These are phyloP conservation scores for Xylaria intraflava DNA, from an alignment of 495 filamentous ascomycete species.

Conservation along the genomic window DNA sequence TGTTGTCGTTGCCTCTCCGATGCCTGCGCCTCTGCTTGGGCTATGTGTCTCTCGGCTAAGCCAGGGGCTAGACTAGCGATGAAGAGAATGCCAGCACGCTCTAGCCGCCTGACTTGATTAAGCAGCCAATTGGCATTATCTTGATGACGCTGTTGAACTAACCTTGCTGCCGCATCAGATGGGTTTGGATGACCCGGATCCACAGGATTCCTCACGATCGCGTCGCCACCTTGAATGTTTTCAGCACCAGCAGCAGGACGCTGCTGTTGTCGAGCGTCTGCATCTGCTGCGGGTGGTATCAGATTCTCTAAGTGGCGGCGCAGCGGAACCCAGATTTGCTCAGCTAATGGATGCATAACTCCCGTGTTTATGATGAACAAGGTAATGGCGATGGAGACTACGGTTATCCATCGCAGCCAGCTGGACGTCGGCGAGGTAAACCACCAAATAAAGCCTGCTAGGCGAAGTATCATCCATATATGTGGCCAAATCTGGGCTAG, in stretches of 20 bases:
- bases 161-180: slow-evolving; percentile 45
- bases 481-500: slow-evolving; percentile 49
- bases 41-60: slow-evolving; percentile 75
- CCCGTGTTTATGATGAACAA: slow-evolving; percentile 62
- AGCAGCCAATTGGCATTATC: slow-evolving; percentile 47
- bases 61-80: slow-evolving; percentile 80
- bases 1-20: slow-evolving; percentile 45
- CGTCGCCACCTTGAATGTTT: slow-evolving; percentile 12
- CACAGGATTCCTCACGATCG: slow-evolving; percentile 8
- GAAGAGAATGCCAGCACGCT: slow-evolving; percentile 74
- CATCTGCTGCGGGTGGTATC: slow-evolving; percentile 47
- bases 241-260: not conserved
- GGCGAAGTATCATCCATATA: slow-evolving; percentile 71
- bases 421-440: slow-evolving; percentile 64
- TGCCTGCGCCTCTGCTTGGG: slow-evolving; percentile 58
- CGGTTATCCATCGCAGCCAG: slow-evolving; percentile 61
- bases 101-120: slow-evolving; percentile 54
- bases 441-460: slow-evolving; percentile 73
- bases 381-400: slow-evolving; percentile 51
- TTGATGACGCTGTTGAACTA: slow-evolving; percentile 46
- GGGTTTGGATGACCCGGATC: slow-evolving; percentile 37
- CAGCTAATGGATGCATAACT: slow-evolving; percentile 50
- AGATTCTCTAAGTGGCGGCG: slow-evolving; percentile 66
- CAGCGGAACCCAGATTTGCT: slow-evolving; percentile 54
- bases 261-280: slow-evolving; percentile 9